A percentile compares a stretch with the other conserved stretches of the same genome.
phyloP scores from a whole-genome alignment of 306 rosid species.

The Lathyrus oleraceus region DNA sequence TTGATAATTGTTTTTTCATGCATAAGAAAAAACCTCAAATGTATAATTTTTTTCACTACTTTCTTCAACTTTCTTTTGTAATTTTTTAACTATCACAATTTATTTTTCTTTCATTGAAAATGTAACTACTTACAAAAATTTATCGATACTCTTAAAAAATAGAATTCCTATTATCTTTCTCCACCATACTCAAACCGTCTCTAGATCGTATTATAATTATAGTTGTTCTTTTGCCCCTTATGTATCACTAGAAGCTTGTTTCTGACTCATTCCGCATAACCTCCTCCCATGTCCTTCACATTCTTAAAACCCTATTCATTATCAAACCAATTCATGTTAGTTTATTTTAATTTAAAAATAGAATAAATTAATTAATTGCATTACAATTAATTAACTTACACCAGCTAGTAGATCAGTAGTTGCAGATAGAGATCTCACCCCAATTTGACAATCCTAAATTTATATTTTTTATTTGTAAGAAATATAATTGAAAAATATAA shows the following conservation, averaged over 20 bases:
- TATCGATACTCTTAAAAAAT: too few species aligned
- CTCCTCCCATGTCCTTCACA: conserved; percentile 81
- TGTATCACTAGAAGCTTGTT: conserved; percentile 47
- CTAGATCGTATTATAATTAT: background rate
- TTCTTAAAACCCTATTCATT: conserved; percentile 65
- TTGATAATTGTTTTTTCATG: too few species aligned
- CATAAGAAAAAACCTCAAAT: too few species aligned
- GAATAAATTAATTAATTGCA: too few species aligned
- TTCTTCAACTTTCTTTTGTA: too few species aligned
- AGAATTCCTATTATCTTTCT: too few species aligned
- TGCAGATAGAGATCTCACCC: conserved; percentile 73
- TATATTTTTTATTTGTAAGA: background rate
- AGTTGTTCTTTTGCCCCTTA: conserved; percentile 35
- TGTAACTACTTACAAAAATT: too few species aligned
- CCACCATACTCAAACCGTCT: too few species aligned
- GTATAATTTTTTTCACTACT: too few species aligned
- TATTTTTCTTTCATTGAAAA: too few species aligned
- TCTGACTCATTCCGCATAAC: conserved; percentile 66
- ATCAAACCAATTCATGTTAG: conserved; percentile 1
- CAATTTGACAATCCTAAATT: conserved; percentile 76
- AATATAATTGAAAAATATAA: background rate
- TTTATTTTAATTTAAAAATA: background rate
- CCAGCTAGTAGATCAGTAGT: conserved; percentile 54
- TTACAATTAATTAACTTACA: conserved; percentile 49
- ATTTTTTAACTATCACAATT: too few species aligned